These are phyloP conservation scores for Heliamphora ciliata DNA, from an alignment of 179 eudicot genomes.

Conservation along the genomic window DNA sequence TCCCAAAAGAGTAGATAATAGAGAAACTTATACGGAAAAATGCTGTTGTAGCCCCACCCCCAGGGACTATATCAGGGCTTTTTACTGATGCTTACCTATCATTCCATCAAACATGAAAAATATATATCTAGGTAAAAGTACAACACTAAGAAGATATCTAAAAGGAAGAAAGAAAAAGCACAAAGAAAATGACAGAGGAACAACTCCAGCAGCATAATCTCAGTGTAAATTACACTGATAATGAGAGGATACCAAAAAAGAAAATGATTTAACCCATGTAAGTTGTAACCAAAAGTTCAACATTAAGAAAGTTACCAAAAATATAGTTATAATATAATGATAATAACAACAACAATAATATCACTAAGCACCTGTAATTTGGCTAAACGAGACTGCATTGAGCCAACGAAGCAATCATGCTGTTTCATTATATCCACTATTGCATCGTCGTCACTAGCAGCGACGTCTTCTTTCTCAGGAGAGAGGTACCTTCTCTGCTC, in stretches of 20 bases:
- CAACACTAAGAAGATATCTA: background rate
- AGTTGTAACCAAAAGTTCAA: background rate
- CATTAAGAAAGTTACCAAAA: background rate
- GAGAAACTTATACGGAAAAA: background rate
- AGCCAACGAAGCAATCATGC: constrained; percentile 71
- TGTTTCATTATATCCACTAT: constrained; percentile 58
- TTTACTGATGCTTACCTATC: too few relatives aligned
- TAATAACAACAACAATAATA: background rate
- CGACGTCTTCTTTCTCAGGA: constrained; percentile 39
- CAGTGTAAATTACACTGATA: background rate
- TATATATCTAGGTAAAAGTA: background rate
- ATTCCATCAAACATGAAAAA: background rate
- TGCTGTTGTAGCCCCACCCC: too few relatives aligned
- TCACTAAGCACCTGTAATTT: constrained; percentile 63
- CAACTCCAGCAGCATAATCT: constrained; percentile 1
- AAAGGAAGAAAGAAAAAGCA: background rate
- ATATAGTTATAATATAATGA: too few relatives aligned
- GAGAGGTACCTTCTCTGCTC: constrained; percentile 38
- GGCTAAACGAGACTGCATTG: constrained; percentile 72
- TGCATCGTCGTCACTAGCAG: constrained; percentile 53
- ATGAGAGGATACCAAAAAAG: background rate
- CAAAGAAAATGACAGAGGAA: background rate
- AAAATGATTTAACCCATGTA: background rate
- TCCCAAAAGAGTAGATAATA: background rate
- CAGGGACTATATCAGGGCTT: too few relatives aligned